These are phyloP conservation scores for Gardenia jasminoides DNA, from an alignment of 257 asterid species.

Conservation along the genomic window DNA sequence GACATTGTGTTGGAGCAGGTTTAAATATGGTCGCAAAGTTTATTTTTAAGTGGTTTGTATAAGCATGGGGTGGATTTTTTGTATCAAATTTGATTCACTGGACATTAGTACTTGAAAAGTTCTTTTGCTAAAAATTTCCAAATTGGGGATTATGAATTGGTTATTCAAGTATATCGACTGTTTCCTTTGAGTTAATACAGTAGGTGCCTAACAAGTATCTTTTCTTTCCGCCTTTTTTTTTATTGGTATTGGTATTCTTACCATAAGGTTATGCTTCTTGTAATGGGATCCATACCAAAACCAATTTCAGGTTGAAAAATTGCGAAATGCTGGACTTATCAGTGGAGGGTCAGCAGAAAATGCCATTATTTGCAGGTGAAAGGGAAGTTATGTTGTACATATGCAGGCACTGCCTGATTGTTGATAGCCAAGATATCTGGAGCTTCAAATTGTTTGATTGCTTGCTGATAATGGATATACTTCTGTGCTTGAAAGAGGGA, in stretches of 20 bases:
- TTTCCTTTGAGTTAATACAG: background rate
- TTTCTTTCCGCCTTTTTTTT: too few species aligned
- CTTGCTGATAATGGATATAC: background rate
- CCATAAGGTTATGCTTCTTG: slow-evolving; percentile 3
- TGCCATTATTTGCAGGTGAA: slow-evolving; percentile 83
- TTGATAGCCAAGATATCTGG: background rate
- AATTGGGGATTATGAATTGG: background rate
- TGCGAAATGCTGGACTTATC: slow-evolving; percentile 71
- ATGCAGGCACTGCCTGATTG: background rate
- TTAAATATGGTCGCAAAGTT: too few species aligned
- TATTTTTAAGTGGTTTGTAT: too few species aligned
- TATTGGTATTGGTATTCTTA: background rate
- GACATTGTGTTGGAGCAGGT: background rate
- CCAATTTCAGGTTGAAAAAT: slow-evolving; percentile 62
- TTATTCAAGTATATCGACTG: background rate
- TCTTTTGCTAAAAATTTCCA: background rate
- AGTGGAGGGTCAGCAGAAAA: slow-evolving; percentile 79
- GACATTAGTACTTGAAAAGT: background rate
- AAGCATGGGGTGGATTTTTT: background rate
- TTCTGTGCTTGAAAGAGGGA: background rate
- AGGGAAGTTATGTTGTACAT: slow-evolving; percentile 7
- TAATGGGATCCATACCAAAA: slow-evolving; percentile 8
- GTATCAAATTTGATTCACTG: background rate
- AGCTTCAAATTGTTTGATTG: background rate
- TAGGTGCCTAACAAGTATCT: too few species aligned